Evolutionary conservation across 495 filamentous ascomycete genomes (phyloP).

Genomic region (Talaromyces proteolyticus): DNA sequence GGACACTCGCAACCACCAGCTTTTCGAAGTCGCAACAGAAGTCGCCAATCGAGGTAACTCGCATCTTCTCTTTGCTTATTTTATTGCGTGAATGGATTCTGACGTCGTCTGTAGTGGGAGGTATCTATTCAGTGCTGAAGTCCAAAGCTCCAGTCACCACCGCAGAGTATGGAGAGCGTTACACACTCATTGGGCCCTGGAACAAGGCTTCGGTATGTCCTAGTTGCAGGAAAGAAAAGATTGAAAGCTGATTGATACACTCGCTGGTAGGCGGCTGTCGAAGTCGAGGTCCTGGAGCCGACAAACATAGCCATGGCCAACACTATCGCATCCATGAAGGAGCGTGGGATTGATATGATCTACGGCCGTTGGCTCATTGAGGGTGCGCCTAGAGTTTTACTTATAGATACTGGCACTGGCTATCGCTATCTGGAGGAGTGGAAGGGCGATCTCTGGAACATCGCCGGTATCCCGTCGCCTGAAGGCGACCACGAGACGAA

Average conservation of each 20-base stretch:
- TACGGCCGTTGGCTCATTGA: slow-evolving; percentile 98
- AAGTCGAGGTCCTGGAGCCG: slow-evolving; percentile 88
- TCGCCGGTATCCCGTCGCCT: slow-evolving; percentile 85
- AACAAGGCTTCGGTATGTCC: slow-evolving; percentile 74
- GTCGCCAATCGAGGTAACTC: slow-evolving; percentile 92
- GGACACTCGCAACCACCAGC: slow-evolving; percentile 73
- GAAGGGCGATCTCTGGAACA: slow-evolving; percentile 94
- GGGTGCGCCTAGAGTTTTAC: slow-evolving; percentile 84
- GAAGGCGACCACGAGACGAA: slow-evolving; percentile 92
- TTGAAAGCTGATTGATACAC: background rate
- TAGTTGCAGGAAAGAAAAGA: background rate
- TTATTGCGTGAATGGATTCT: background rate
- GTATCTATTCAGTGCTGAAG: slow-evolving; percentile 98
- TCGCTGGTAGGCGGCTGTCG: slow-evolving; percentile 85
- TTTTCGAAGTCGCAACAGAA: slow-evolving; percentile 95
- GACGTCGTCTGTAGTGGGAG: slow-evolving; percentile 59
- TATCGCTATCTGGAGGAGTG: slow-evolving; percentile 92
- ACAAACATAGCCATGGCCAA: slow-evolving; percentile 71
- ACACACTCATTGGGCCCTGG: slow-evolving; percentile 91
- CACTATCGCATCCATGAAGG: slow-evolving; percentile 84
- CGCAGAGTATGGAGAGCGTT: slow-evolving; percentile 95
- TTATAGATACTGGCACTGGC: slow-evolving; percentile 92
- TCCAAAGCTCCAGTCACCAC: slow-evolving; percentile 98
- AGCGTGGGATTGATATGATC: slow-evolving; percentile 81
- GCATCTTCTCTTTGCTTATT: slow-evolving; percentile 9